Conservation (phyloP, 768 basidiomycete species). For the Tubosaeta sp. region DNA sequence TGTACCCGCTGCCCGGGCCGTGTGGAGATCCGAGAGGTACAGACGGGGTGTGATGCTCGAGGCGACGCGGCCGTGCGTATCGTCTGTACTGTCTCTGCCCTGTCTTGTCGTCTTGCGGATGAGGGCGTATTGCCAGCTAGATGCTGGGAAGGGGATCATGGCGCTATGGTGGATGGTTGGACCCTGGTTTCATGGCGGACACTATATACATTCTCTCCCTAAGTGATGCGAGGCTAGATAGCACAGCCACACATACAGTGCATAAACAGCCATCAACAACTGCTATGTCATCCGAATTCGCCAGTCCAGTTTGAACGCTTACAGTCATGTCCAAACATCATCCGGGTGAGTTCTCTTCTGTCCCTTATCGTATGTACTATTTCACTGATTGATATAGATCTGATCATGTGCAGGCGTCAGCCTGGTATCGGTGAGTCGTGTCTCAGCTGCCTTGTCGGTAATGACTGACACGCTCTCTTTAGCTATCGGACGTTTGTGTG, state of each 20-base stretch:
- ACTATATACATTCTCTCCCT: conserved; percentile 1
- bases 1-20: no score
- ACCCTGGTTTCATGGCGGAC: conserved; percentile 7
- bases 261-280: conserved; percentile 14
- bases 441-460: background rate
- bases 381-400: conserved; percentile 49
- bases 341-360: conserved; percentile 49
- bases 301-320: conserved; percentile 3
- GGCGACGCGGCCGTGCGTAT: conserved; percentile 19
- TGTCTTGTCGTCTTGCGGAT: conserved; percentile 14
- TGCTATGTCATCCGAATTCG: conserved; percentile 1
- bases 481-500: conserved; percentile 98
- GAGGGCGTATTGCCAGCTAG: conserved; percentile 28
- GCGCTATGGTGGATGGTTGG: background rate
- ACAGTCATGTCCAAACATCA: conserved; percentile 83
- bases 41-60: conserved; percentile 43
- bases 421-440: conserved; percentile 82
- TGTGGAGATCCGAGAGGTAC: conserved; percentile 60
- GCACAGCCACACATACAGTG: conserved; percentile 13
- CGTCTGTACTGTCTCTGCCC: conserved; percentile 5
- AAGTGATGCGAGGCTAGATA: no score
- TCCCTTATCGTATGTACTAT: background rate
- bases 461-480: conserved; percentile 7
- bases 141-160: conserved; percentile 33
- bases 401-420: conserved; percentile 98